Percentiles rank a stretch among this genome's conserved stretches.
phyloP scores from a whole-genome alignment of 2,329 filamentous ascomycete genomes.

The Scedosporium boydii region DNA sequence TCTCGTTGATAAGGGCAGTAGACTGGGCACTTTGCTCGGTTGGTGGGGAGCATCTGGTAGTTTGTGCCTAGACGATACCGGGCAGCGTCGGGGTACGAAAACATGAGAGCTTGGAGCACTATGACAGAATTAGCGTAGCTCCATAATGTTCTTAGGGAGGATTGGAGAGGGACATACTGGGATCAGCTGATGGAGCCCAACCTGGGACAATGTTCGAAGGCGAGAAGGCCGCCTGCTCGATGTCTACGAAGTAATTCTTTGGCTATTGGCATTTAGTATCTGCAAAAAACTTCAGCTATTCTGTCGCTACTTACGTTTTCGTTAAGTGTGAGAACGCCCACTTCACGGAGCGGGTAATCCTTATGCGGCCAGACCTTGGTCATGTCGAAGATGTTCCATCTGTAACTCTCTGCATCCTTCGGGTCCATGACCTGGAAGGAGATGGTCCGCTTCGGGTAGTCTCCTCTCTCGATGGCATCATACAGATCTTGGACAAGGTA shows the following conservation, averaged over 20 bases:
- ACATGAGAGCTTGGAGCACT: constrained; percentile 29
- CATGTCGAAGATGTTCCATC: constrained; percentile 58
- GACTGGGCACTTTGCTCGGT: constrained; percentile 33
- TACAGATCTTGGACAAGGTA: constrained; percentile 55
- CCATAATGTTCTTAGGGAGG: no score
- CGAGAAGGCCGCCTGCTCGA: constrained; percentile 59
- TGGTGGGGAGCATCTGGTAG: constrained; percentile 56
- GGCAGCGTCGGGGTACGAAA: constrained; percentile 53
- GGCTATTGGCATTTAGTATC: constrained; percentile 14
- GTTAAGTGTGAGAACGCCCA: constrained; percentile 56
- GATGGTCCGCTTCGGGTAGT: constrained; percentile 54
- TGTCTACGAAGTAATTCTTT: constrained; percentile 59
- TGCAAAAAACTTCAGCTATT: no score
- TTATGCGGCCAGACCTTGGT: constrained; percentile 61
- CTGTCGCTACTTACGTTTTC: constrained; percentile 30
- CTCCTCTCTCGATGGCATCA: constrained; percentile 49
- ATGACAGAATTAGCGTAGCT: no score
- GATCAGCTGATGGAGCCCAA: constrained; percentile 52
- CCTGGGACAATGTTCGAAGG: constrained; percentile 57
- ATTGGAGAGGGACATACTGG: constrained; percentile 41
- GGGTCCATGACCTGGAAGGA: constrained; percentile 57
- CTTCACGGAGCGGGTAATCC: constrained; percentile 49
- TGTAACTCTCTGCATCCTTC: constrained; percentile 50
- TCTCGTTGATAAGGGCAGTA: constrained; percentile 66
- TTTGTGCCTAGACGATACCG: constrained; percentile 54